Base-by-base conservation (phyloP, 768 basidiomycete species). In the Pleurotus ostreatus region DNA sequence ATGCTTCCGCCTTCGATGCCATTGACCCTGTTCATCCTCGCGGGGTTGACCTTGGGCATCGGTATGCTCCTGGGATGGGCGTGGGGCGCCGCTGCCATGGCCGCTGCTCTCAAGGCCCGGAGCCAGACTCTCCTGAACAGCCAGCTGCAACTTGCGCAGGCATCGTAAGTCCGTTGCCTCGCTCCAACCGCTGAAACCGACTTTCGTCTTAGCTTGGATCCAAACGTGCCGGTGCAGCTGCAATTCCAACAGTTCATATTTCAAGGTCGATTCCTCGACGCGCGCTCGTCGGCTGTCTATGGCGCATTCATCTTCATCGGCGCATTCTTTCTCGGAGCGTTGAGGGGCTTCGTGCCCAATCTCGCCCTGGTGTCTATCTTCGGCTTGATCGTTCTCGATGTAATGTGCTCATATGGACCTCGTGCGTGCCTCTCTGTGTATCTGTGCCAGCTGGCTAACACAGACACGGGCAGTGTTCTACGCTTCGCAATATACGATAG, bases 1-100 rank as follows among this genome's bases (percentile, higher is more conserved):
- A 30, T 30, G 30, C 30, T 52, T n/a, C 51, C 51, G 18, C 51
- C 51, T 22, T 52, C 51, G 4, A 52, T 52, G 51, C 51, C 51
- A 4, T 12, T 52, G 5, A 39, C 51, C n/a, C 38, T 52, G 13
- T 52, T 52, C 38, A 22, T 52, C n/a, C 23, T 52, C 5, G 51
- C 51, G 22, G 38, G 18, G 6, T 9, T 37, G 20, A 82, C 76
- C 0, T 59, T 84, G 39, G 58, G 79, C 22, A 13, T 82, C 5
- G 75, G 77, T 0, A 75, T 79, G 73, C 59, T 75, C 16, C 43
- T 76, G 23, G 77, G 77, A 15, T 78, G 78, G 78, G 78, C 74
- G 16, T 76, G 76, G 72, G 76, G 74, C 22, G 68, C 61, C 47
- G 77, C 74, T 12, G 71, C 71, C 0, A 79, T 77, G 75, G 75